Conservation (phyloP, 1,284 basidiomycete genomes). For the Phenoliferia sp. region DNA sequence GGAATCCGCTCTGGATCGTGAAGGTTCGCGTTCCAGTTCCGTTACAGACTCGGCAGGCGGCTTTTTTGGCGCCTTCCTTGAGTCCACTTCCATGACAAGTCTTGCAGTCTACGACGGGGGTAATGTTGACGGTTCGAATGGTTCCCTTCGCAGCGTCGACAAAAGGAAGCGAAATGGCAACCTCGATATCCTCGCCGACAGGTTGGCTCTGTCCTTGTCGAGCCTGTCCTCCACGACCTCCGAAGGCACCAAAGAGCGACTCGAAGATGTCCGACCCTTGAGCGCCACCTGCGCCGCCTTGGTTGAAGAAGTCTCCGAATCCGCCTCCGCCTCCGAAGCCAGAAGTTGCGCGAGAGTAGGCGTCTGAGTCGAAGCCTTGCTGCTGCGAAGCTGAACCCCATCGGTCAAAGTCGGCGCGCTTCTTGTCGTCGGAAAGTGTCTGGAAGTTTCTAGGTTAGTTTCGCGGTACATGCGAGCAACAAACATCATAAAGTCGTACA, state of each 20-base stretch:
- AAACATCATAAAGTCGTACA: constrained; percentile 52
- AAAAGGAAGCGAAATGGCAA: constrained; percentile 72
- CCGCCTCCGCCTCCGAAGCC: constrained; percentile 60
- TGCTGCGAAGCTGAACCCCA: constrained; percentile 93
- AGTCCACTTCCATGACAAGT: constrained; percentile 83
- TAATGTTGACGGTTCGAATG: constrained; percentile 68
- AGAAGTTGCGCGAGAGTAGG: constrained; percentile 54
- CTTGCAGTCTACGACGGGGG: constrained; percentile 76
- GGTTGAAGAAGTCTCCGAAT: constrained; percentile 58
- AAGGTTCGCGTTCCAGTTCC: constrained; percentile 87
- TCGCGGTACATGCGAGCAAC: no score
- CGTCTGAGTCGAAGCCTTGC: constrained; percentile 86
- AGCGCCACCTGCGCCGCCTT: constrained; percentile 50
- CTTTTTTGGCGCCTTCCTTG: constrained; percentile 78
- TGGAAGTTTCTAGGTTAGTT: constrained; percentile 39
- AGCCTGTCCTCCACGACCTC: constrained; percentile 29
- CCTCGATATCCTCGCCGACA: constrained; percentile 81
- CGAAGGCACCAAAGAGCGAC: constrained; percentile 64
- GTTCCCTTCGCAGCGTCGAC: constrained; percentile 90
- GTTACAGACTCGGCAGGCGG: constrained; percentile 72
- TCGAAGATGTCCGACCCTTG: constrained; percentile 70
- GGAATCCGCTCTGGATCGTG: constrained; percentile 90
- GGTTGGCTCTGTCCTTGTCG: constrained; percentile 33
- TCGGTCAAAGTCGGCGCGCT: constrained; percentile 85
- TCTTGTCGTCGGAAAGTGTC: constrained; percentile 90